A percentile compares a stretch with the other conserved stretches of the same genome.
phyloP scores from a whole-genome alignment of 306 rosid genomes.

The Cicer bijugum region DNA sequence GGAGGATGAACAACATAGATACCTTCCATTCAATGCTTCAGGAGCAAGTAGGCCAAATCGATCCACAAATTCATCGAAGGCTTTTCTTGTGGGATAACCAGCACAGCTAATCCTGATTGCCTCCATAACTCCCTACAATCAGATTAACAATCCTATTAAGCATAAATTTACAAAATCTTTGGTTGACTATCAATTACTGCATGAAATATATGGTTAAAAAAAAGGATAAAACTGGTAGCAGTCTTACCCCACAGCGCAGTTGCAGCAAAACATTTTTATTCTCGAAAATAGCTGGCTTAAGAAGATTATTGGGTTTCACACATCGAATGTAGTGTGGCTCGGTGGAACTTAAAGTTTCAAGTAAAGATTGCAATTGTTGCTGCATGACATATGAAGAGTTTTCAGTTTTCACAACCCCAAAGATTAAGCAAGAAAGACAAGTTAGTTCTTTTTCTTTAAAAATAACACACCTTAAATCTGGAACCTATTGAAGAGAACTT shows the following conservation, averaged over 20 bases:
- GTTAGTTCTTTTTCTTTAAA: neutral
- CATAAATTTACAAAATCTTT: constrained; percentile 32
- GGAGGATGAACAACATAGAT: constrained; percentile 28
- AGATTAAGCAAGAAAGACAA: constrained; percentile 16
- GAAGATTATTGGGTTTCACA: constrained; percentile 96
- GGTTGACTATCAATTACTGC: constrained; percentile 27
- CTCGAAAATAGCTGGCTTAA: constrained; percentile 94
- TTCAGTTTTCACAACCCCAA: constrained; percentile 43
- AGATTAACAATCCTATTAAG: constrained; percentile 29
- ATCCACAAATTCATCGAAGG: constrained; percentile 84
- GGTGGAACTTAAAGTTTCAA: constrained; percentile 91
- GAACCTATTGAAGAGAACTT: constrained; percentile 99
- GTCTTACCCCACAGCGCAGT: constrained; percentile 98
- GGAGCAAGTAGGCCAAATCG: constrained; percentile 96
- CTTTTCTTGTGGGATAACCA: constrained; percentile 93
- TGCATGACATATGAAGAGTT: constrained; percentile 56
- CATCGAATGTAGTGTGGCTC: constrained; percentile 99
- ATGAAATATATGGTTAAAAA: constrained; percentile 35
- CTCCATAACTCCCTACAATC: constrained; percentile 93
- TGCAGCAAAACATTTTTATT: constrained; percentile 84
- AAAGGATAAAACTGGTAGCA: constrained; percentile 30
- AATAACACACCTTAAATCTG: constrained; percentile 65
- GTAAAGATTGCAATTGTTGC: constrained; percentile 91
- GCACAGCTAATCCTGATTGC: constrained; percentile 99
- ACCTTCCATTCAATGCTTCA: constrained; percentile 84